Conservation (phyloP, 2,329 filamentous ascomycete genomes). For the Beauveria varroae region DNA sequence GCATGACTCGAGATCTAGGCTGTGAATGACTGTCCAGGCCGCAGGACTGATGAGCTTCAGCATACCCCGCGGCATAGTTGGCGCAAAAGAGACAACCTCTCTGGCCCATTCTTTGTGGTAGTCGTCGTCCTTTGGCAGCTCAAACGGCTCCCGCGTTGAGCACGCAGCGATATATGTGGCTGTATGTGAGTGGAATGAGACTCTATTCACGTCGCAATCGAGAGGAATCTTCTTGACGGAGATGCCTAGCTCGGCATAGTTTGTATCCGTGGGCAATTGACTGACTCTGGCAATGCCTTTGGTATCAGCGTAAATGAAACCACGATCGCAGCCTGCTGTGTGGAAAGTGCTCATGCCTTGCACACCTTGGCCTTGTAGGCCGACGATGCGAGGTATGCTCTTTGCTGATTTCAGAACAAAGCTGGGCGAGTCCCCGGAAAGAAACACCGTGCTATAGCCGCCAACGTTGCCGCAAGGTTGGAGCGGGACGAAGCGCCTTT, state of each 20-base stretch:
- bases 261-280: conserved; percentile 58
- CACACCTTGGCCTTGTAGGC: conserved; percentile 60
- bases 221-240: conserved; percentile 65
- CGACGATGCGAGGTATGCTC: conserved; percentile 66
- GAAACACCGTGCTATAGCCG: conserved; percentile 74
- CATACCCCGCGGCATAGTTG: conserved; percentile 61
- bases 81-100: conserved; percentile 58
- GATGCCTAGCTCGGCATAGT: conserved; percentile 69
- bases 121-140: conserved; percentile 79
- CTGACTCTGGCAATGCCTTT: conserved; percentile 67
- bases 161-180: conserved; percentile 72
- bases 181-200: conserved; percentile 70
- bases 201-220: conserved; percentile 59
- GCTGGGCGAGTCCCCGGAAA: conserved; percentile 70
- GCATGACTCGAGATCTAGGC: conserved; percentile 60
- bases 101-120: conserved; percentile 73
- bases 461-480: conserved; percentile 56
- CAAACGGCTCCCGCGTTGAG: conserved; percentile 61
- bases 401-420: conserved; percentile 80
- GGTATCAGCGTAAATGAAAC: conserved; percentile 75
- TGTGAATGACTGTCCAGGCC: conserved; percentile 74
- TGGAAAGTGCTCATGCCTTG: conserved; percentile 69
- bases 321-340: conserved; percentile 67
- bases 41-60: conserved; percentile 73
- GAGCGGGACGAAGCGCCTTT: conserved; percentile 43